Percentiles rank a stretch among this genome's conserved stretches.
Evolutionary conservation across 352 stramenopile species (phyloP).

Genomic region (Globisporangium irregulare): DNA sequence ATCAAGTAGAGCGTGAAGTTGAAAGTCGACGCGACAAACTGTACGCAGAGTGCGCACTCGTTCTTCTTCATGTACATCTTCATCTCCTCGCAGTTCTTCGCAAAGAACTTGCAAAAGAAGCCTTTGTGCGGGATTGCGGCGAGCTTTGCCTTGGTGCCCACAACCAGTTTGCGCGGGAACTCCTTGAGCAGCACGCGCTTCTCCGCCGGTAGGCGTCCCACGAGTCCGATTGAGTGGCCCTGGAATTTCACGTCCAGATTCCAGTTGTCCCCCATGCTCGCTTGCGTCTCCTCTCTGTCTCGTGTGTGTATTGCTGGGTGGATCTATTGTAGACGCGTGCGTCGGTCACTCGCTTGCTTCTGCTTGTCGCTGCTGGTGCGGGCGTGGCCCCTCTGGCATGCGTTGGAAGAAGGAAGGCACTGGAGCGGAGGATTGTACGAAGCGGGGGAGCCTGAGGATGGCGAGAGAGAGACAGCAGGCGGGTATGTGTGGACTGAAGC

Average conservation of each 20-base stretch:
- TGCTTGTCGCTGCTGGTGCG: slow-evolving; percentile 1
- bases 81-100: slow-evolving; percentile 82
- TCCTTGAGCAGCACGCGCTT: slow-evolving; percentile 76
- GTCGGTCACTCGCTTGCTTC: background rate
- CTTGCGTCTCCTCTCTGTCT: background rate
- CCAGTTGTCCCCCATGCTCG: slow-evolving; percentile 71
- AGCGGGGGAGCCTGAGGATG: background rate
- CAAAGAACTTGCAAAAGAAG: slow-evolving; percentile 89
- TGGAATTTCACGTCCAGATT: slow-evolving; percentile 86
- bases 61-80: slow-evolving; percentile 88
- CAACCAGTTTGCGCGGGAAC: slow-evolving; percentile 69
- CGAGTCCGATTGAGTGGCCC: slow-evolving; percentile 60
- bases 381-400: slow-evolving; percentile 3
- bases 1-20: slow-evolving; percentile 86
- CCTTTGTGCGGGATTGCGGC: slow-evolving; percentile 78
- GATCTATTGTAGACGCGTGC: background rate
- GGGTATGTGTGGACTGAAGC: background rate
- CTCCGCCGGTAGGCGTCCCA: slow-evolving; percentile 73
- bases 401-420: background rate
- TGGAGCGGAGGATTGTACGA: background rate
- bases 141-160: slow-evolving; percentile 79
- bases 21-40: slow-evolving; percentile 78
- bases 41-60: slow-evolving; percentile 78
- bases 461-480: background rate
- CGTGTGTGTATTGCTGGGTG: background rate